Base-by-base conservation (phyloP, 441 rosid species). In the Gossypium laxum region DNA sequence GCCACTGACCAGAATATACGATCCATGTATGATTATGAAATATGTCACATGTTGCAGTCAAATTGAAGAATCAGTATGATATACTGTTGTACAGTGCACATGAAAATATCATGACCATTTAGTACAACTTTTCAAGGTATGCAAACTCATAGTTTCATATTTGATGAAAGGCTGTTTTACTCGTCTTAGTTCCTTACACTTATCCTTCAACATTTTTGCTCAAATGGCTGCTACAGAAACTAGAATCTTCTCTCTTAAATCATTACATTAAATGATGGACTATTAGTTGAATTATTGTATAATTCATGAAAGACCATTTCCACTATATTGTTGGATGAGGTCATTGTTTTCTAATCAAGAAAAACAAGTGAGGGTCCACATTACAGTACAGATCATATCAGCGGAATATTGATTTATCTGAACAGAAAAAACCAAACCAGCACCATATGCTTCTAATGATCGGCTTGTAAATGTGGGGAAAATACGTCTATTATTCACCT, bases 361-460 rank as follows among this genome's bases (percentile, higher is more conserved):
- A 81, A 75, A 78, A 79, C 71, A 54, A 38, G 67, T 41, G 79
- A 76, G 77, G 79, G 81, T 57, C 82, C 84, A 79, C 82, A 59
- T 58, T 51, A 64, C 43, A 56, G 60, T 60, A 55, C 48, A 59
- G 78, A 72, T 79, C 76, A 84, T 79, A 83, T 83, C 80, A 79
- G 81, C 83, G 70, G 63, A 76, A 12, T 63, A 75, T 72, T 69
- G 4, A 65, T 45, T 65, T 65, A 65, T 65, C 69, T 7, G 47
- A 65, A 65, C 45, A 63, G 14, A 19, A 41, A 12, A 45, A 21
- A 63, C 3, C n/a, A 84, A 82, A 83, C 80, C 82, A 80, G 79
- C 84, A 71, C 69, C 75, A 17, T 60, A 74, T 73, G 58, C 76
- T 48, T 73, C 74, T 71, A 76, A 80, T 80, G 32, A 43, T 22